Evolutionary conservation across 2,329 filamentous ascomycete genomes (phyloP).

Genomic region (Pseudogymnoascus sp.): DNA sequence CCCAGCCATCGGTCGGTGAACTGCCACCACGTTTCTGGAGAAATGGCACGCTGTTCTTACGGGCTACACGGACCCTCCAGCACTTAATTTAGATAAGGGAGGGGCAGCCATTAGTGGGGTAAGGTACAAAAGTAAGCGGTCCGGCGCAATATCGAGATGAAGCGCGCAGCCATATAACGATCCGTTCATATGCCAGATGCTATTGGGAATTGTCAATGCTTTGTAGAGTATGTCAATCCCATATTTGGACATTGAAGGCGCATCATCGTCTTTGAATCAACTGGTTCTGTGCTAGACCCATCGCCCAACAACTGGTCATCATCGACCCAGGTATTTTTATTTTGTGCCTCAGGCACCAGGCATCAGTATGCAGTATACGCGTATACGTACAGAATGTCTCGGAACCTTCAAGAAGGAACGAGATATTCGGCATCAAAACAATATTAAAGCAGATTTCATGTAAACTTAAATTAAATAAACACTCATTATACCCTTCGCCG

Average conservation of each 20-base stretch:
- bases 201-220: not conserved
- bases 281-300: not conserved
- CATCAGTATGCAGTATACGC: not conserved
- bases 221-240: not conserved
- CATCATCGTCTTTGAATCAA: not conserved
- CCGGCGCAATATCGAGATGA: slow-evolving; percentile 2
- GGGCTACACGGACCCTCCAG: slow-evolving; percentile 2
- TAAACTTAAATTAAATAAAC: not conserved
- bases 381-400: not conserved
- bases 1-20: not conserved
- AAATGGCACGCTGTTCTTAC: slow-evolving; percentile 7
- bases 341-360: not conserved
- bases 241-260: not conserved
- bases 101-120: slow-evolving; percentile 5
- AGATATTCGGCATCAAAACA: not conserved
- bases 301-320: not conserved
- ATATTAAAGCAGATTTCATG: not conserved
- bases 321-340: not conserved
- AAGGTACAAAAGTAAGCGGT: not conserved
- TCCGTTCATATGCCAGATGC: slow-evolving; percentile 2
- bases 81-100: slow-evolving; percentile 9
- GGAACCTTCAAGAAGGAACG: not conserved
- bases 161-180: not conserved
- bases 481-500: not conserved
- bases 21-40: slow-evolving; percentile 2